Conservation (phyloP, 371 early-diverging fungal species). For the Mortierella sp. region DNA sequence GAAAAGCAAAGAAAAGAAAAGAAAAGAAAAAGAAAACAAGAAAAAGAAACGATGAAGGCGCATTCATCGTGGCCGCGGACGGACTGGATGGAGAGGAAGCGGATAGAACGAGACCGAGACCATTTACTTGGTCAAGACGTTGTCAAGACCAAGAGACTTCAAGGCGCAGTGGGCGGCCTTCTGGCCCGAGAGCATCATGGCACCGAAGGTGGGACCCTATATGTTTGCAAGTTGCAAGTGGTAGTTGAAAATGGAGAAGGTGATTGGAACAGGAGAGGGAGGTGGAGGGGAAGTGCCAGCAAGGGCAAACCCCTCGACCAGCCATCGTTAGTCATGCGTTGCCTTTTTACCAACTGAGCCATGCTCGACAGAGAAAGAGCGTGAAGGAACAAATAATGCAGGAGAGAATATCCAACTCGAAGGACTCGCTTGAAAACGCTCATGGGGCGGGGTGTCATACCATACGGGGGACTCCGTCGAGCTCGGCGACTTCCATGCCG, state of each 20-base stretch:
- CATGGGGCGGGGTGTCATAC: slow-evolving; percentile 33
- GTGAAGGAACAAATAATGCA: not conserved
- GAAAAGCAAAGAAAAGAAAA: not conserved
- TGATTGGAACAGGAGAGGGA: slow-evolving; percentile 1
- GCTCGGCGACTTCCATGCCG: slow-evolving; percentile 80
- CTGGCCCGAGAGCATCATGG: slow-evolving; percentile 81
- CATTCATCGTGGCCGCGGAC: slow-evolving; percentile 7
- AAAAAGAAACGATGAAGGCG: not conserved
- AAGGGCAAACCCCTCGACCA: slow-evolving; percentile 18
- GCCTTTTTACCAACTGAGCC: slow-evolving; percentile 10
- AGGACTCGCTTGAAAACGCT: not conserved
- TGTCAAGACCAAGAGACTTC: slow-evolving; percentile 54
- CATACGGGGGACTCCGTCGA: slow-evolving; percentile 74
- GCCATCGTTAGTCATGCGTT: slow-evolving; percentile 5
- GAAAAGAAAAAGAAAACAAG: not conserved
- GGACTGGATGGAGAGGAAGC: not conserved
- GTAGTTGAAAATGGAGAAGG: not conserved
- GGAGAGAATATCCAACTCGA: too few species aligned
- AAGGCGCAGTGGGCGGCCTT: slow-evolving; percentile 76
- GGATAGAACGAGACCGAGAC: not conserved
- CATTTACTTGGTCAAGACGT: slow-evolving; percentile 42
- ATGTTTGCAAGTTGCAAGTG: not conserved
- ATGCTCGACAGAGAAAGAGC: not conserved
- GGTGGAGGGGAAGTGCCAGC: slow-evolving; percentile 19
- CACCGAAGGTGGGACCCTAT: slow-evolving; percentile 79